Evolutionary conservation across 192 early-diverging fungal genomes (phyloP).

Genomic region (Phycomyces nitens): DNA sequence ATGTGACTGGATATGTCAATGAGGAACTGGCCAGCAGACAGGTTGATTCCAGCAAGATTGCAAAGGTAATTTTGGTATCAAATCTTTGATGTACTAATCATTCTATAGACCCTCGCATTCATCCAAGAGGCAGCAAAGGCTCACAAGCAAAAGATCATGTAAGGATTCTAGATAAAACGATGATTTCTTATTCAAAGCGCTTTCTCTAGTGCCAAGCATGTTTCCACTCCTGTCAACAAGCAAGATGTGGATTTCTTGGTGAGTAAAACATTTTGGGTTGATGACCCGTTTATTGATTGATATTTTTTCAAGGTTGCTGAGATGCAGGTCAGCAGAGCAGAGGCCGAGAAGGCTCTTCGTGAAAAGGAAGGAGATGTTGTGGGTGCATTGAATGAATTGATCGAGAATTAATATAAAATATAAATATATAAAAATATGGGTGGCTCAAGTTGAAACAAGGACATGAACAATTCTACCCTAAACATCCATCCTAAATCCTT

Average conservation of each 20-base stretch:
- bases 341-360: constrained; percentile 14
- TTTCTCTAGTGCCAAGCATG: constrained; percentile 1
- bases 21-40: constrained; percentile 5
- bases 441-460: not conserved
- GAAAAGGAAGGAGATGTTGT: constrained; percentile 9
- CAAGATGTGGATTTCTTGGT: constrained; percentile 15
- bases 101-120: constrained; percentile 1
- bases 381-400: not conserved
- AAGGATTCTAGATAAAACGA: not conserved
- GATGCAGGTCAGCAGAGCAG: constrained; percentile 9
- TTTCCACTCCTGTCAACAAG: constrained; percentile 1
- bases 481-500: not conserved
- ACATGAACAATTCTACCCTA: not conserved
- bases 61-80: constrained; percentile 5
- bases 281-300: not conserved
- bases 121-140: constrained; percentile 3
- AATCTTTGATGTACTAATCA: not conserved
- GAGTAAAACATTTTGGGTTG: not conserved
- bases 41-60: constrained; percentile 10
- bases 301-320: constrained; percentile 6
- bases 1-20: constrained; percentile 17
- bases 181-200: not conserved
- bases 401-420: not conserved
- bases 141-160: constrained; percentile 4
- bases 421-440: too few relatives aligned